These are phyloP conservation scores for Pyronema omphalodes DNA, from an alignment of 495 filamentous ascomycete species.

Conservation along the genomic window DNA sequence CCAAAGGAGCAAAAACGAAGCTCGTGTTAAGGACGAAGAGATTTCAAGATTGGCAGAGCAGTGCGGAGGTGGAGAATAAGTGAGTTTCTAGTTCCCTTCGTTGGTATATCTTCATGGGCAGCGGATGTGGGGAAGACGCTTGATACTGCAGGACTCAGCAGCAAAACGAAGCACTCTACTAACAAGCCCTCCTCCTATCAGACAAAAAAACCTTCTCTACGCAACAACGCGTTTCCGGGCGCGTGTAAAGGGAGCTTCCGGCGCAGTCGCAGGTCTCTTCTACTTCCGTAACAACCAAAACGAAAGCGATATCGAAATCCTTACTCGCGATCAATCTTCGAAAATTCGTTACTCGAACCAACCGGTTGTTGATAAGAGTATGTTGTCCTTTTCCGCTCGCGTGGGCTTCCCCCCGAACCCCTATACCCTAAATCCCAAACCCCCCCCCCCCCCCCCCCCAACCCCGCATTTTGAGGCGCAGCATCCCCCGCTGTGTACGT, in stretches of 20 bases:
- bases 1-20: conserved; percentile 4
- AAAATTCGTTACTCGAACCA: conserved; percentile 58
- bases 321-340: conserved; percentile 38
- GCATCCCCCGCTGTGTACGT: no score
- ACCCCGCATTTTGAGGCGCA: no score
- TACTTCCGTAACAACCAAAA: conserved; percentile 44
- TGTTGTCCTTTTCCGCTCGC: background rate
- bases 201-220: conserved; percentile 16
- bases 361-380: conserved; percentile 29
- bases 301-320: conserved; percentile 63
- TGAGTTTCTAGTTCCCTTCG: conserved; percentile 1
- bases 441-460: background rate
- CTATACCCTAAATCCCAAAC: no score
- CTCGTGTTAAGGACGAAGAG: conserved; percentile 15
- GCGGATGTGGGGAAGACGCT: background rate
- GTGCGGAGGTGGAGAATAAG: conserved; percentile 13
- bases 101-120: background rate
- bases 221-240: conserved; percentile 36
- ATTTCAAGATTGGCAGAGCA: conserved; percentile 10
- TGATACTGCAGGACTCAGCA: no score
- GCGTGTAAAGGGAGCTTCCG: conserved; percentile 33
- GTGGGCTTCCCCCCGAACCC: no score
- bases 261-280: conserved; percentile 55
- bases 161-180: no score
- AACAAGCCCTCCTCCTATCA: conserved; percentile 1